Evolutionary conservation across 768 basidiomycete genomes (phyloP), one percentile per base, ranked within the genome.

Genomic region (Paxillus rubicundulus): DNA sequence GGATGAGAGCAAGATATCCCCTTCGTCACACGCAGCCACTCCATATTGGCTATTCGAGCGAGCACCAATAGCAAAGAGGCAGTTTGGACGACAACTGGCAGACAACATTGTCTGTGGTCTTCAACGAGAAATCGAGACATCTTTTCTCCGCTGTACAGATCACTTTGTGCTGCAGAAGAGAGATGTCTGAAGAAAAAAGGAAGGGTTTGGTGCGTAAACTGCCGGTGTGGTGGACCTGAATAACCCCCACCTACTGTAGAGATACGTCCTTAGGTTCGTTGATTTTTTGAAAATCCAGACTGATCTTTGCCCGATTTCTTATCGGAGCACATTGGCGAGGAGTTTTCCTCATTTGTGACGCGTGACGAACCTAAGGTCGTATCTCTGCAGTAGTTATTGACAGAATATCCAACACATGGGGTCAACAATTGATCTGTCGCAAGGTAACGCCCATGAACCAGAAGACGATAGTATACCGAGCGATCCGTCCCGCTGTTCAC

Each of bases 141-240:
- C 52, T 59, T 20, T 64, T 64, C 47, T 64, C 62, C 28, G 38
- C 52, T 3, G 63, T 52, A 21, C 62, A 52, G 13, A 52, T 64
- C 37, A 44, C 65, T 45, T 42, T 64, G 24, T 64, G 65, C 44
- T 56, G 45, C 18, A 44, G 27, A 36, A 56, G 39, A 1, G 45
- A 36, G 27, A 54, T 49, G 4, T 24, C 38, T 28, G 60, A 51
- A 13, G 34, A 42, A 30, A 57, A 44, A 36, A 49, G 52, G 10
- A 54, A 55, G 34, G 55, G 49, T 18, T 64, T 57, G 62, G 63
- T 65, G 24, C 27, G 63, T 2, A 18, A 4, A 16, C 4, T 16
- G 34, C 33, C 12, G 3, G 1, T 46, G 3, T 9, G n/a, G 18
- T 39, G 45, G 30, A 21, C 21, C 21, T 21, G 21, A 21, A 21